Percentiles rank a stretch among this genome's conserved stretches.
Evolutionary conservation across 371 early-diverging fungal genomes (phyloP).

Genomic region (Basidiobolus meristosporus): DNA sequence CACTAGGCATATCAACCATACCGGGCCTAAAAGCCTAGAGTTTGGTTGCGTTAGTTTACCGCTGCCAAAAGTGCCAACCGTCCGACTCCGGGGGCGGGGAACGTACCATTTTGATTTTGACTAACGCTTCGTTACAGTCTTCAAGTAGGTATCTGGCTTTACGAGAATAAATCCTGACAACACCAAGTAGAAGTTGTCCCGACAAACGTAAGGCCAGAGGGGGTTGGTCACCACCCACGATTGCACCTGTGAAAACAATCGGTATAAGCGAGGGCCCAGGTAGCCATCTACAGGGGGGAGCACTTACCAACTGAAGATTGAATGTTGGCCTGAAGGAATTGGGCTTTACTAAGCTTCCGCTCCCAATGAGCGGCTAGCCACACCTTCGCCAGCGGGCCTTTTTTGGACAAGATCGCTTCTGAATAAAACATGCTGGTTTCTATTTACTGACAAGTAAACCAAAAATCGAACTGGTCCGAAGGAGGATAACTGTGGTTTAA

Average conservation of each 20-base stretch:
- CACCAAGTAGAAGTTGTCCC: constrained; percentile 92
- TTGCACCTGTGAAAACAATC: constrained; percentile 35
- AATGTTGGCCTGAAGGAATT: constrained; percentile 81
- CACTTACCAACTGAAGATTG: constrained; percentile 59
- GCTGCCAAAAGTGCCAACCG: constrained; percentile 4
- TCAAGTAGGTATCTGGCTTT: constrained; percentile 92
- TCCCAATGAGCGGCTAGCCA: constrained; percentile 98
- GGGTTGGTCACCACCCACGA: constrained; percentile 55
- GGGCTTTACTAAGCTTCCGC: constrained; percentile 84
- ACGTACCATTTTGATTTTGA: constrained; percentile 77
- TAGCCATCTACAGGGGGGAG: not conserved
- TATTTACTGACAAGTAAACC: not conserved
- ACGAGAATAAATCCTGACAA: constrained; percentile 87
- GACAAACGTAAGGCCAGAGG: constrained; percentile 87
- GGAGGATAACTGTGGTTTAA: too few species aligned
- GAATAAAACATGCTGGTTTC: constrained; percentile 43
- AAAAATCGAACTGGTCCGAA: too few species aligned
- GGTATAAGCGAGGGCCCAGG: not conserved
- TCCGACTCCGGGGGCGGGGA: too few species aligned
- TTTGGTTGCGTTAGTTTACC: constrained; percentile 5
- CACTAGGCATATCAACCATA: constrained; percentile 68
- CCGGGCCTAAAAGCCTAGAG: constrained; percentile 66
- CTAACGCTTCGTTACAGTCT: constrained; percentile 91
- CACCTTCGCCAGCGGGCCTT: constrained; percentile 86
- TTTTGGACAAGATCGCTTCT: constrained; percentile 56